These are phyloP conservation scores for Moringa oleifera DNA, from an alignment of 345 rosid species.

Conservation along the genomic window DNA sequence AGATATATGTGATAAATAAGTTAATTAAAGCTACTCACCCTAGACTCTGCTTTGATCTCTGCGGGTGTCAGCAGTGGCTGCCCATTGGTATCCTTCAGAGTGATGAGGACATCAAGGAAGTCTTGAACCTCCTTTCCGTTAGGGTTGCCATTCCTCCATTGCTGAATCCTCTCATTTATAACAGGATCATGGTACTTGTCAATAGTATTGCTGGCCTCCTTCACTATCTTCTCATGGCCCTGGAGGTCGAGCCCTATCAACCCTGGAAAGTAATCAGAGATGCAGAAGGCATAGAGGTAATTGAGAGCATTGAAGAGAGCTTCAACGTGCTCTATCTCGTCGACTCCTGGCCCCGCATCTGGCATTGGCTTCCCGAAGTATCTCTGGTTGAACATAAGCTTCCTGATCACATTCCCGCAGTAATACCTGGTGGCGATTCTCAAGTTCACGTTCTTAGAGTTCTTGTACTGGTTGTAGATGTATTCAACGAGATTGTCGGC, in stretches of 20 bases:
- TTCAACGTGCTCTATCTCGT: conserved; percentile 40
- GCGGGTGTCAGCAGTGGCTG: conserved; percentile 29
- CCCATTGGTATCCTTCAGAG: conserved; percentile 28
- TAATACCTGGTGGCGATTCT: conserved; percentile 27
- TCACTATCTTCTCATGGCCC: conserved; percentile 36
- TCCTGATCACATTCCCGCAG: conserved; percentile 35
- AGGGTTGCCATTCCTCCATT: conserved; percentile 18
- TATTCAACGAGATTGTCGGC: conserved; percentile 31
- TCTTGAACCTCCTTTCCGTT: conserved; percentile 30
- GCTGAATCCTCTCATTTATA: conserved; percentile 26
- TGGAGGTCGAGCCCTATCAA: conserved; percentile 30
- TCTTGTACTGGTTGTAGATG: conserved; percentile 30
- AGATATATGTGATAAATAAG: not conserved
- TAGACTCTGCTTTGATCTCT: conserved; percentile 33
- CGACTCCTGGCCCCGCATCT: conserved; percentile 33
- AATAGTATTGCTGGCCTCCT: conserved; percentile 23
- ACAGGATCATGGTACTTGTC: conserved; percentile 30
- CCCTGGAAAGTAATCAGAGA: conserved; percentile 45
- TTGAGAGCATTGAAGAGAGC: conserved; percentile 35
- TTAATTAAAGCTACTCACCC: conserved; percentile 15
- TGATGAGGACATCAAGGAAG: conserved; percentile 31
- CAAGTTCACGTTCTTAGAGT: conserved; percentile 24
- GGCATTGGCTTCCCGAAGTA: conserved; percentile 22
- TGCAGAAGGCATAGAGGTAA: conserved; percentile 32
- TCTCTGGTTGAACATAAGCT: conserved; percentile 29